Evolutionary conservation across 2,329 filamentous ascomycete species (phyloP), one percentile per base, ranked within the genome.

Genomic region (Cladosporium sp.): DNA sequence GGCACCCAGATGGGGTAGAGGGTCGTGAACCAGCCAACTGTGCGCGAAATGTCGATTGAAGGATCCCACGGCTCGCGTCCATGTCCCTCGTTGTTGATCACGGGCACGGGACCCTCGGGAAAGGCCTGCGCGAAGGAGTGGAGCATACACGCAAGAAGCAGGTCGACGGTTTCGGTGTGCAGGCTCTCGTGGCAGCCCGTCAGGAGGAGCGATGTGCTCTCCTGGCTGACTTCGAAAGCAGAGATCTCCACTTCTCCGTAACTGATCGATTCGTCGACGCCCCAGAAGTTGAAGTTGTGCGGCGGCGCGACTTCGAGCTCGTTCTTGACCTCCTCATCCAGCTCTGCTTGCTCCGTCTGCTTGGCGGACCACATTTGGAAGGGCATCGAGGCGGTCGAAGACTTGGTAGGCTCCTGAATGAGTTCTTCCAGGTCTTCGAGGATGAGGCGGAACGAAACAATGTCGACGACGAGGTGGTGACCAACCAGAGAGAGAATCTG

Each of bases 21-120:
- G 7, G 73, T 74, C 0, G 75, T 77, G 54, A 77, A 78, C 76
- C 76, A 78, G 6, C 76, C 76, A 2, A 77, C 68, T 1, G 75
- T 78, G 5, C 73, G 68, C 2, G 74, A 75, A 4, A 77, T 68
- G 44, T 78, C 75, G 44, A 77, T 71, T 2, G 66, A 67, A 0
- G 66, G 45, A 46, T 75, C 68, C 67, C 74, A 77, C 0, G 70
- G 64, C 58, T 77, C 74, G 37, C 75, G 65, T 7, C 75, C 75
- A 43, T 77, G 75, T 0, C 74, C 73, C 60, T 77, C 75, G 22
- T 75, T 77, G 57, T 72, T 73, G 41, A 77, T 70, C 0, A 70
- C 68, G 3, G 74, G 69, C 1, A 70, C 56, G 1, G 63, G 32
- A 16, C 74, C 65, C 43, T 74, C 70, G 0, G 61, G 58, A 54